Base-by-base conservation (phyloP, 331 rosid species). In the Ulmus americana region DNA sequence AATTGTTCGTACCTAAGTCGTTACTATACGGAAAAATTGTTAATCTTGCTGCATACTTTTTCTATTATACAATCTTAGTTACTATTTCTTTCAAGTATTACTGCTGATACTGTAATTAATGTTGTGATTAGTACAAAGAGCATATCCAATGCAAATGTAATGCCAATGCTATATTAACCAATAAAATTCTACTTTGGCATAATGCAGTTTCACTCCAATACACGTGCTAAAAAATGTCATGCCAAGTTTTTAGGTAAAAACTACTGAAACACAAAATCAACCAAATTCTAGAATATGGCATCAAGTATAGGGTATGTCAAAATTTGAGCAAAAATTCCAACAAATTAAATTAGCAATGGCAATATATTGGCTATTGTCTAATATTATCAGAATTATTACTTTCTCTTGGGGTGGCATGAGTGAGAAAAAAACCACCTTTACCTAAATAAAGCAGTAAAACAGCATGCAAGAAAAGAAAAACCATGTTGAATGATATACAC, bases 391-490 rank as follows among this genome's bases (percentile, higher is more conserved):
- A 28, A 28, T 28, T 28, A 28, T 28, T 28, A 28, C 35, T 28
- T 28, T 28, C 35, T 28, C 35, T 28, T 28, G 4, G 35, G 35
- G 35, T 28, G 3, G 35, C 35, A 28, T 2, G 35, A 28, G 35
- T 28, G 35, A 28, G 35, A 28, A 28, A 28, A 2, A 28, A 3
- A 28, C 35, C 3, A 2, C 35, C 35, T 28, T 28, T 28, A 28
- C 35, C 35, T 28, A 28, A 28, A 28, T 28, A 28, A 28, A 28
- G 35, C 35, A 28, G 35, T 28, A 12, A 48, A 48, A 48, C 53
- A 7, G n/a, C 6, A 45, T 9, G 8, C 12, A 54, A 46, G 22
- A 67, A 54, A 78, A 76, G 18, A 28, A 39, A 59, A 68, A 58
- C 14, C 14, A 65, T 41, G 45, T 28, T 46, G 35, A 22, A 62